Evolutionary conservation across 2,329 filamentous ascomycete species (phyloP), one percentile per base, ranked within the genome.

Genomic region (Alternaria atra): DNA sequence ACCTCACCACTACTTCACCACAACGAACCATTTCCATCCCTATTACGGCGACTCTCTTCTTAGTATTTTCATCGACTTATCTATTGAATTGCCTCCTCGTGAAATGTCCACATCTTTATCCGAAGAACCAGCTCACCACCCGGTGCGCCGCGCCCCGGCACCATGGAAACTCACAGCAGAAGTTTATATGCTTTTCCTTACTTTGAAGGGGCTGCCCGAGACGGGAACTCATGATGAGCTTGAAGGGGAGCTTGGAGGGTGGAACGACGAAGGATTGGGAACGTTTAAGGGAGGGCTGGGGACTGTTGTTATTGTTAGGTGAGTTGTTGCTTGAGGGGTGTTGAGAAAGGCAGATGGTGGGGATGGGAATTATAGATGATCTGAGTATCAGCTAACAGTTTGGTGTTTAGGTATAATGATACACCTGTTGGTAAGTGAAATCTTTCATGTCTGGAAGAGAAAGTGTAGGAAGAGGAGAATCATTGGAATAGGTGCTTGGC

Each of bases 361-460:
- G 37, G 3, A 5, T 23, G 0, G 9, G 9, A 10, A 8, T 23
- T 23, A 17, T 20, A 2, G 20, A 20, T 20, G 20, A 20, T 20
- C 20, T 20, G 20, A 20, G 20, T 20, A 20, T 20, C 20, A 20
- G 20, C 20, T 20, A 20, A 20, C 20, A 20, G 17, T 23, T 3
- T 23, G 5, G 27, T 20, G 9, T 3, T 40, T 40, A 40, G 37
- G 10, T 77, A 77, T 61, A 62, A 29, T 25, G 67, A 71, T 52
- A 77, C 73, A 32, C 70, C 73, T 56, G 73, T 75, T 55, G 72
- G 74, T 76, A 70, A 35, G 72, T 74, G 6, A 25, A n/a, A 48
- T 42, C 30, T 43, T 13, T 34, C 4, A n/a, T 44, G 13, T 34
- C 1, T 17, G 25, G 12, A 9, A 25, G n/a, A 34, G 15, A 6